Evolutionary conservation across 202 grass and related monocot genomes (phyloP).

Genomic region (Digitaria exilis): DNA sequence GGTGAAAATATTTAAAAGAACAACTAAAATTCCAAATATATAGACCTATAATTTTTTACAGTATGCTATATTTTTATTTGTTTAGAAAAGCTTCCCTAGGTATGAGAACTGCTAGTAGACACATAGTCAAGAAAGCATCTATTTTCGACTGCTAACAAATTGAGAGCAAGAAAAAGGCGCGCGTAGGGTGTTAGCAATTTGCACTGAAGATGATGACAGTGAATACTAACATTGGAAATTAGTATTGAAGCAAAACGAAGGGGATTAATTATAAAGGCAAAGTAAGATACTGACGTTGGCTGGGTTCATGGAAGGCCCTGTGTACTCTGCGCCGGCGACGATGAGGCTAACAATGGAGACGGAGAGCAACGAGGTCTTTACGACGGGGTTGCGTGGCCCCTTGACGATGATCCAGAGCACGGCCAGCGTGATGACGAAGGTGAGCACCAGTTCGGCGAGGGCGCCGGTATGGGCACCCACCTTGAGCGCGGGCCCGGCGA

Average conservation of each 20-base stretch:
- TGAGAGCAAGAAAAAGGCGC: not conserved
- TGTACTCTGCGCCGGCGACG: conserved; percentile 68
- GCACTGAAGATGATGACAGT: not conserved
- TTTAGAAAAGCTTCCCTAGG: not conserved
- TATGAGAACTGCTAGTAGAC: not conserved
- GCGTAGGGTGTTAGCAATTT: not conserved
- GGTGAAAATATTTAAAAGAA: not conserved
- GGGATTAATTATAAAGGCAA: not conserved
- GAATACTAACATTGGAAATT: not conserved
- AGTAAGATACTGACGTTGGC: conserved; percentile 65
- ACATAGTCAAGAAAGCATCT: not conserved
- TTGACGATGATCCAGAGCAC: conserved; percentile 73
- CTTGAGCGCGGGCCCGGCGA: conserved; percentile 71
- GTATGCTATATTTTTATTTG: not conserved
- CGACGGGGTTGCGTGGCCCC: conserved; percentile 59
- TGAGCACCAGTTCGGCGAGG: conserved; percentile 69
- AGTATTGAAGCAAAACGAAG: not conserved
- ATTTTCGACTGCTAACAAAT: not conserved
- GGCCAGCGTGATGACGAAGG: conserved; percentile 71
- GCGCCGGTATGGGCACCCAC: conserved; percentile 80
- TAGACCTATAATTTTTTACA: not conserved
- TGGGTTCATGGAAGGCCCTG: conserved; percentile 91
- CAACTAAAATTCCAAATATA: too few relatives aligned
- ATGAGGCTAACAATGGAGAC: conserved; percentile 58
- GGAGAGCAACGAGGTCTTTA: conserved; percentile 65